Conservation (phyloP, 2,329 filamentous ascomycete genomes). For the Metarhizium guizhouense region DNA sequence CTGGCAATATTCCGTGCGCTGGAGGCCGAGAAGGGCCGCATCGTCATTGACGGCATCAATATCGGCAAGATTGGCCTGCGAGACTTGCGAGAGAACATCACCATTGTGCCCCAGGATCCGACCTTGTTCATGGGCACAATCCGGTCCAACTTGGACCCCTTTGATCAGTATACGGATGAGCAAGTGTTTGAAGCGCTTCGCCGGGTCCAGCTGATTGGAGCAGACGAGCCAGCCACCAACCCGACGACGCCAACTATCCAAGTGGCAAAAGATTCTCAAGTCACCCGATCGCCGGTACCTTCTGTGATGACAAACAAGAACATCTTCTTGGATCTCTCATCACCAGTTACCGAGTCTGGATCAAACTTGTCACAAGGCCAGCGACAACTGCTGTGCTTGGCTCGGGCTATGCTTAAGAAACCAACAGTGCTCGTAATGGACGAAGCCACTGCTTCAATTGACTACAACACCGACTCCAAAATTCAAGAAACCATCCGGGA, state of each 20-base stretch:
- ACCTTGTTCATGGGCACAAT: slow-evolving; percentile 91
- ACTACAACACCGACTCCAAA: slow-evolving; percentile 90
- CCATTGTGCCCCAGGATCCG: slow-evolving; percentile 95
- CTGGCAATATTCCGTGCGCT: slow-evolving; percentile 88
- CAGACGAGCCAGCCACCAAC: slow-evolving; percentile 35
- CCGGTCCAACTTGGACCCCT: slow-evolving; percentile 87
- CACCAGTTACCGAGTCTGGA: slow-evolving; percentile 79
- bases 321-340: slow-evolving; percentile 79
- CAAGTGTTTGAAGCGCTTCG: slow-evolving; percentile 81
- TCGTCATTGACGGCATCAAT: slow-evolving; percentile 85
- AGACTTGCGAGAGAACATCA: slow-evolving; percentile 86
- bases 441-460: slow-evolving; percentile 94
- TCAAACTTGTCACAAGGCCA: slow-evolving; percentile 94
- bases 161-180: slow-evolving; percentile 79
- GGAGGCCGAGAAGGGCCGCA: slow-evolving; percentile 83
- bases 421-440: slow-evolving; percentile 98
- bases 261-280: slow-evolving; percentile 8
- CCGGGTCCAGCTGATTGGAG: slow-evolving; percentile 77
- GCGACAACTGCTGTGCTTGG: slow-evolving; percentile 86
- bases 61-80: slow-evolving; percentile 85
- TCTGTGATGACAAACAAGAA: slow-evolving; percentile 74
- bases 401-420: slow-evolving; percentile 81
- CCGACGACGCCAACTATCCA: slow-evolving; percentile 16
- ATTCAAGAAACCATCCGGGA: slow-evolving; percentile 97
- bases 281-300: slow-evolving; percentile 12